Conservation (phyloP, 106 monocot species). For the Allium cepa region DNA sequence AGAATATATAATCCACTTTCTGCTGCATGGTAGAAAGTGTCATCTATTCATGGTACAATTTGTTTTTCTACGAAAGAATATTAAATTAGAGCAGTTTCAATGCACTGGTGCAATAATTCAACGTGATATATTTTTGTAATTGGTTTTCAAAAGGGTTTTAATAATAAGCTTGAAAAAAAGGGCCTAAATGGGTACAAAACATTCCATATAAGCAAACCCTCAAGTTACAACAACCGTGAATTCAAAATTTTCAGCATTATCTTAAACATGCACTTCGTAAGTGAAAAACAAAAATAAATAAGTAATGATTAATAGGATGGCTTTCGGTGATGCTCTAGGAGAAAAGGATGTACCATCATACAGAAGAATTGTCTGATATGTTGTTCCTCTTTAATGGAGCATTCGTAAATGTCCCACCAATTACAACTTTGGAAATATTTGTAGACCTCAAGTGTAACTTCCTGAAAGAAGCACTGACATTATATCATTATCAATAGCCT, state of each 20-base stretch:
- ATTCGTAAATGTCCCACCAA: constrained; percentile 36
- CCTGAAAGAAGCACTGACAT: constrained; percentile 15
- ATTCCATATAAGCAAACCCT: neutral
- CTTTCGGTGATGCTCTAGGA: neutral
- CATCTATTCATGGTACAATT: no score
- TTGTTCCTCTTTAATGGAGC: constrained; percentile 22
- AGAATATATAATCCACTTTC: no score
- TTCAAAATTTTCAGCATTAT: neutral
- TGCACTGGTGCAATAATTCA: no score
- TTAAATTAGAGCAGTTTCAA: no score
- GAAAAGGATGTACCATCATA: constrained; percentile 21
- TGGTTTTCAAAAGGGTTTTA: no score
- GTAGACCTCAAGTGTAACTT: constrained; percentile 40
- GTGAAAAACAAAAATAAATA: neutral
- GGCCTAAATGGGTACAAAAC: no score
- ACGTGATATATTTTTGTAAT: no score
- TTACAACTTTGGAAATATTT: constrained; percentile 17
- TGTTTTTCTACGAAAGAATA: no score
- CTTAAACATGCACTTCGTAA: neutral
- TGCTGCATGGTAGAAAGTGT: no score
- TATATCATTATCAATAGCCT: no score
- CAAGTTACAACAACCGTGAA: neutral
- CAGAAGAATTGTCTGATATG: constrained; percentile 35
- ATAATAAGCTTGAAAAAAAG: no score
- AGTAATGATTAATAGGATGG: neutral